Base-by-base conservation (phyloP, 768 basidiomycete species). In the Aureoboletus auriporus region DNA sequence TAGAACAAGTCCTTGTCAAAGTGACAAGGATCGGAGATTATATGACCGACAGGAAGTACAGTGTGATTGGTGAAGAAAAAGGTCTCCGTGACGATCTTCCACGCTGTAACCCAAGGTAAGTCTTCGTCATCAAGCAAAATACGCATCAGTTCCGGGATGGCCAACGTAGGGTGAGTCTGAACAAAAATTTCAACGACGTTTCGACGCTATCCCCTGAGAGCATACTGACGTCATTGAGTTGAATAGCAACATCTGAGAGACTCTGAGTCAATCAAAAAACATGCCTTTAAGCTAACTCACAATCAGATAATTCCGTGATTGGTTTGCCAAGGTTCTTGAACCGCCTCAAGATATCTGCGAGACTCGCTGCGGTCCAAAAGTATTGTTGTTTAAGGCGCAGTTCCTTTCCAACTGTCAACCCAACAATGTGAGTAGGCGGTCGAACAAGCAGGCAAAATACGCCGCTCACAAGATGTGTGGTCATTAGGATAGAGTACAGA, bases 11-110 rank as follows among this genome's bases (percentile, higher is more conserved):
- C 10, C 34, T 35, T 30, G 23, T 40, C 23, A 54, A 35, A 30
- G 31, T 2, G 14, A 27, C 2, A 11, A 46, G n/a, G n/a, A 34
- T 17, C n/a, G 9, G 34, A 20, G 34, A 34, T 3, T 5, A 16
- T 12, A 39, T 34, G 42, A 76, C 81, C 58, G 35, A 86, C 91
- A 20, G 92, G 89, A 28, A 96, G 74, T 28, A 98, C 93, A 8
- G 90, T 93, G 68, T 93, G 93, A 66, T 95, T 96, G 9, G 93
- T 97, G 73, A 93, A 98, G 69, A 89, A 93, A 74, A 96, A 94
- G 3, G 89, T 92, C 63, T 86, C 86, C 44, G 83, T 90, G 39
- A 86, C 83, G 57, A 98, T 91, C 20, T 75, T 67, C 96, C 96
- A 99, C 5, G 96, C 94, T 13, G 68, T 58, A 53, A 82, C 80